Evolutionary conservation across 2,329 filamentous ascomycete genomes (phyloP), one percentile per base, ranked within the genome.

Genomic region (Graphium sp.): DNA sequence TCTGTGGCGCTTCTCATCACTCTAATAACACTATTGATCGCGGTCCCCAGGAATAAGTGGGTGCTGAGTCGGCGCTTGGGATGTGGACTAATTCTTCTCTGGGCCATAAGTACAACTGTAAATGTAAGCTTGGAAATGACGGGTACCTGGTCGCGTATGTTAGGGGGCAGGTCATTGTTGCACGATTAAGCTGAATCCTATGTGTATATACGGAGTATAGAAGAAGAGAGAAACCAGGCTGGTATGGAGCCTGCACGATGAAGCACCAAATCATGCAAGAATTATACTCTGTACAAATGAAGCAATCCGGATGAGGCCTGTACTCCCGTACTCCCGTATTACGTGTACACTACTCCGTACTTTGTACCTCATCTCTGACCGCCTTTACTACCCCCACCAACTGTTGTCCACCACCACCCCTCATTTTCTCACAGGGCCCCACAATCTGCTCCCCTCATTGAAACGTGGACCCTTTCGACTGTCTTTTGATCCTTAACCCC

Each of bases 31-130:
- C 53, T 98, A 38, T 57, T 98, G 35, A 62, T 92, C 17, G 62
- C 74, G 2, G 82, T 98, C 30, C 89, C 89, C 5, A 46, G 77
- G 56, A 92, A 89, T 50, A 71, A 73, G 37, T 94, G 85, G 85
- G 58, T 77, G 22, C 75, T 94, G 68, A 84, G 73, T 45, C 66
- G 74, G 30, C 74, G 63, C 49, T 82, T 98, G 40, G 89, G 89
- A 10, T 80, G 72, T 62, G 70, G 70, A 0, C 49, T 95, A 41
- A 78, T 98, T 41, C 63, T 56, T 7, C 51, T 95, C 12, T 98
- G 89, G 89, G 60, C 55, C 9, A 49, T 83, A 16, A 85, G 80
- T 45, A 95, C 87, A 0, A 44, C 80, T 19, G 58, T 74, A 14
- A 98, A 95, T 51, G 66, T 98, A 3, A 59, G 76, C 24, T 66